These are phyloP conservation scores for Tanacetum coccineum DNA, from an alignment of 129 eudicot genomes.

Conservation along the genomic window DNA sequence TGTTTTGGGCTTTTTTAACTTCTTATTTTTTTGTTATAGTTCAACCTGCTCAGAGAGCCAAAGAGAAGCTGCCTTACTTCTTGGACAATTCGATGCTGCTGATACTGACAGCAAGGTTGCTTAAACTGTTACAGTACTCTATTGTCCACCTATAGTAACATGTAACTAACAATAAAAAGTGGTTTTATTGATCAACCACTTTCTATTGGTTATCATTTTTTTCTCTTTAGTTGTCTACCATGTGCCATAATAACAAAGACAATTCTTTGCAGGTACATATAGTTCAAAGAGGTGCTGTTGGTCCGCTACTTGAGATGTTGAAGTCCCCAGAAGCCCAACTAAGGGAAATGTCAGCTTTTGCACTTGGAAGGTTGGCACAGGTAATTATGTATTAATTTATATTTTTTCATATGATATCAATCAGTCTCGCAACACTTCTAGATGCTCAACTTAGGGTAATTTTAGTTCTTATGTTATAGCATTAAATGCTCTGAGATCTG, in stretches of 20 bases:
- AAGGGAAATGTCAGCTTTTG: slow-evolving; percentile 95
- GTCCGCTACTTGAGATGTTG: slow-evolving; percentile 83
- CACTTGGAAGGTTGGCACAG: slow-evolving; percentile 97
- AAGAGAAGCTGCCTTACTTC: slow-evolving; percentile 97
- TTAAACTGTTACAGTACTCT: slow-evolving; percentile 1
- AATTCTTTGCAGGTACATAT: slow-evolving; percentile 71
- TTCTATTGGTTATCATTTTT: slow-evolving; percentile 5
- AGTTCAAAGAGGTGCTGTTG: slow-evolving; percentile 96
- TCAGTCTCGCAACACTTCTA: not conserved
- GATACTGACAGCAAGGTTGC: slow-evolving; percentile 97
- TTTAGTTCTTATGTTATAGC: not conserved
- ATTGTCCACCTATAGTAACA: not conserved
- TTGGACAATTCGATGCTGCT: slow-evolving; percentile 96
- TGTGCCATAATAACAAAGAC: not conserved
- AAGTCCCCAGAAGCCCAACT: slow-evolving; percentile 72
- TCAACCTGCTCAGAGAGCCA: slow-evolving; percentile 92
- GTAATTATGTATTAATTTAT: slow-evolving; percentile 27
- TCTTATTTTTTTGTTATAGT: slow-evolving; percentile 32
- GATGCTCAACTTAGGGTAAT: not conserved
- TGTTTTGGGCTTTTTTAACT: not conserved
- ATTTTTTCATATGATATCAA: not conserved
- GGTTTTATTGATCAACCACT: not conserved
- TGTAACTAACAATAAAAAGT: too few species aligned
- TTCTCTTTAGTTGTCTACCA: slow-evolving; percentile 3
- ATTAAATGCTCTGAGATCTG: not conserved